These are phyloP conservation scores for Trypanosoma caninum DNA, from an alignment of 208 protist species.

Conservation along the genomic window DNA sequence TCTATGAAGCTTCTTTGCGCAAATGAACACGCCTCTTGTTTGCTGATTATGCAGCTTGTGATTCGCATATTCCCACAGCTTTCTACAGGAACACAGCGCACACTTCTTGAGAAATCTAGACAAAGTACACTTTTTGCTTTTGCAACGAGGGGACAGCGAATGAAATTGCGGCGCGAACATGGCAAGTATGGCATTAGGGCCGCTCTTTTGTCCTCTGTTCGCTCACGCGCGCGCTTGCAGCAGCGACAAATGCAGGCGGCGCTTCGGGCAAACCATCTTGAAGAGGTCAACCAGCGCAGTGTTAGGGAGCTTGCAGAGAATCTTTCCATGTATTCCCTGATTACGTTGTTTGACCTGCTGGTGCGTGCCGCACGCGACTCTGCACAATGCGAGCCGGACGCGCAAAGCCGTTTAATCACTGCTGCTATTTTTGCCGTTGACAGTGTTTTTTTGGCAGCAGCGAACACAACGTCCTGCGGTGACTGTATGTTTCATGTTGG, in stretches of 20 bases:
- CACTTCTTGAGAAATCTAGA: conserved; percentile 48
- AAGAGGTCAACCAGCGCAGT: conserved; percentile 22
- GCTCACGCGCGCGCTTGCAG: conserved; percentile 63
- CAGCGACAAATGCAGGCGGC: conserved; percentile 65
- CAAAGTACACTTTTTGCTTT: conserved; percentile 67
- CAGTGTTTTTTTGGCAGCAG: conserved; percentile 33
- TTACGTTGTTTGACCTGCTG: conserved; percentile 44
- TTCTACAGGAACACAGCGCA: conserved; percentile 53
- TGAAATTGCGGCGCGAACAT: conserved; percentile 44
- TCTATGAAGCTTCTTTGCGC: conserved; percentile 38
- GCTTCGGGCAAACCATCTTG: conserved; percentile 47
- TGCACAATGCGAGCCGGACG: conserved; percentile 10
- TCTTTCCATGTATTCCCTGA: conserved; percentile 31
- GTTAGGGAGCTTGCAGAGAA: conserved; percentile 26
- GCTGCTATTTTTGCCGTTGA: conserved; percentile 54
- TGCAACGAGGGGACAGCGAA: conserved; percentile 55
- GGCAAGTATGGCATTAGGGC: conserved; percentile 21
- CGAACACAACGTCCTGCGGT: not conserved
- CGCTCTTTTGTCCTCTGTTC: conserved; percentile 51
- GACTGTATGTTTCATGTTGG: conserved; percentile 1
- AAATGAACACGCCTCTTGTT: conserved; percentile 14
- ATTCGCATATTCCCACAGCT: conserved; percentile 66
- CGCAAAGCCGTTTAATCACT: conserved; percentile 24
- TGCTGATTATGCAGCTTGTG: conserved; percentile 39
- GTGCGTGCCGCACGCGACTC: conserved; percentile 12